phyloP scores from a whole-genome alignment of 2,329 filamentous ascomycete genomes.

The Chrysosporium queenslandicum region DNA sequence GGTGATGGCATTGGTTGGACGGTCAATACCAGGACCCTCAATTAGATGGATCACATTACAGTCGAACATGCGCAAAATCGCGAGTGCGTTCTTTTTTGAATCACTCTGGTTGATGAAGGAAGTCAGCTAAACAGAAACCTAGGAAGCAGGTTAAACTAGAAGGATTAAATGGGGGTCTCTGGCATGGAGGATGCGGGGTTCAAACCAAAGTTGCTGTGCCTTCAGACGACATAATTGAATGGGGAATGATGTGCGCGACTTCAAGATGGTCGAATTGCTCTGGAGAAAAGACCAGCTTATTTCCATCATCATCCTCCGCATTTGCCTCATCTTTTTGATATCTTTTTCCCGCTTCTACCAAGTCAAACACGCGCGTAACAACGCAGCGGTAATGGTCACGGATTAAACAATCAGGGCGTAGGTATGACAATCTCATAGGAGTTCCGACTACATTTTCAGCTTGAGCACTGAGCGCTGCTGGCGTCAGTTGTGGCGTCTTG shows the following conservation, averaged over 20 bases:
- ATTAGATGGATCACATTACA: neutral
- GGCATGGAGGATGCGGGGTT: neutral
- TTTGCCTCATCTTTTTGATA: constrained; percentile 6
- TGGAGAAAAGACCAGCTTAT: neutral
- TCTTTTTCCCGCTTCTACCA: constrained; percentile 12
- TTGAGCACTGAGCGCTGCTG: constrained; percentile 1
- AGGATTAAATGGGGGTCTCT: neutral
- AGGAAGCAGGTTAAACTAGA: neutral
- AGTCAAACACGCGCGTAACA: constrained; percentile 17
- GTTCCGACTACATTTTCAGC: neutral
- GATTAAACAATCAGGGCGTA: constrained; percentile 13
- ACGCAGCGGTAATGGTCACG: constrained; percentile 19
- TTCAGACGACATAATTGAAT: constrained; percentile 7
- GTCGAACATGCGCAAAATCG: neutral
- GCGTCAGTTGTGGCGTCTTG: constrained; percentile 14
- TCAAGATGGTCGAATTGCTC: neutral
- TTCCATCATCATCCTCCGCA: constrained; percentile 18
- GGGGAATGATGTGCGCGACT: neutral
- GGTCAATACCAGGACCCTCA: neutral
- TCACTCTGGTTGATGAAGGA: neutral
- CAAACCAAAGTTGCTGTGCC: constrained; percentile 20
- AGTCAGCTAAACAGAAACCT: neutral
- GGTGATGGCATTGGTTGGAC: constrained; percentile 5
- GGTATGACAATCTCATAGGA: neutral
- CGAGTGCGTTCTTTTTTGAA: neutral